Base-by-base conservation (phyloP, 2,329 filamentous ascomycete genomes). In the Fusarium sterilihyphosum region DNA sequence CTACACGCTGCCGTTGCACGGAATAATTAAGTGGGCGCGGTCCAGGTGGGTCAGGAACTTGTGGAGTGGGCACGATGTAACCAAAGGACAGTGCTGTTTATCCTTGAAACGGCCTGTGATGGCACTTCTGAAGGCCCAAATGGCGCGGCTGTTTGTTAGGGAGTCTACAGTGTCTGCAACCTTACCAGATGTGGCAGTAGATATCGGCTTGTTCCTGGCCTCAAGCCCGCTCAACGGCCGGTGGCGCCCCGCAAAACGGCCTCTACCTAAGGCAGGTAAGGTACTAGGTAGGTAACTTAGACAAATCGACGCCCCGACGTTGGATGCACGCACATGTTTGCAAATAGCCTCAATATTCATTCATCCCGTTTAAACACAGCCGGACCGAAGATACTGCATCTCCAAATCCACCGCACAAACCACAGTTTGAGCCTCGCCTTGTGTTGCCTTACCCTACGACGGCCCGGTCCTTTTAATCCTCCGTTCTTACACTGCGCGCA, bases 1-100 rank as follows among this genome's bases (percentile, higher is more conserved):
- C 63, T 64, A 49, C 71, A 43, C 47, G 47, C 56, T 24, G 41
- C 47, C 47, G 64, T 65, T 35, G 47, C 57, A 74, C 67, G 67
- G 71, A 75, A 71, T 60, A 65, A 74, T 61, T 72, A 56, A 74
- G 60, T 69, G 53, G 72, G 40, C 37, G 60, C 47, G 47, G 50
- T 49, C 29, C 29, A 61, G 49, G 69, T 65, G 73, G 71, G 73
- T 35, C 47, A 77, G 66, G 73, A 78, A 74, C 74, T 75, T 77
- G 76, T 69, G 76, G 73, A 76, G 71, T 70, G 31, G 65, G 64
- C 54, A 57, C 73, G 71, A 78, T 78, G 76, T 74, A 73, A 78
- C 76, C 53, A 22, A 63, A 43, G 52, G 37, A 75, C 76, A 71
- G 76, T 78, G 65, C 29, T 52, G 22, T 22, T 43, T 33, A 8